Conservation (phyloP, 2,329 filamentous ascomycete genomes). For the Beauveria varroae region DNA sequence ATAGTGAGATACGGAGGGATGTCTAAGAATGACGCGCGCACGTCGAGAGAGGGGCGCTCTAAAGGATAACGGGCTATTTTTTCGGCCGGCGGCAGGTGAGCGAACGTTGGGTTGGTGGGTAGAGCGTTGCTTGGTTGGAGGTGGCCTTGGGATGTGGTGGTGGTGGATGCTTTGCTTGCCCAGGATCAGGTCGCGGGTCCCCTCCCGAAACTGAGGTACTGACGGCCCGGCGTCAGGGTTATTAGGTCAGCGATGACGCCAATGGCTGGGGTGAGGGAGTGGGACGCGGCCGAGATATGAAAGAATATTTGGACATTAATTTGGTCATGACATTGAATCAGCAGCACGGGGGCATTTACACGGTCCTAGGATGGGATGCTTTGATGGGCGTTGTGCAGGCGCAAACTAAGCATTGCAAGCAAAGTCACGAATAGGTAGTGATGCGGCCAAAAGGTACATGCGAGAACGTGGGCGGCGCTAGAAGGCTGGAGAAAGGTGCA, state of each 20-base stretch:
- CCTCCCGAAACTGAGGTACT: not conserved
- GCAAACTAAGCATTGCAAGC: not conserved
- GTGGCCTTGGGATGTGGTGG: constrained; percentile 7
- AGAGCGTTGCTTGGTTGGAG: constrained; percentile 12
- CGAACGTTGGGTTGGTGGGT: constrained; percentile 10
- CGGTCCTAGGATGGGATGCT: not conserved
- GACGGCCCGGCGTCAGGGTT: constrained; percentile 19
- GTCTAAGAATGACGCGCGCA: not conserved
- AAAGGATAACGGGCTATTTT: constrained; percentile 1
- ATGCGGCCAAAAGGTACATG: constrained; percentile 3
- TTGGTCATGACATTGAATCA: not conserved
- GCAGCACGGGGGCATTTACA: not conserved
- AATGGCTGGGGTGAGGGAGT: constrained; percentile 17
- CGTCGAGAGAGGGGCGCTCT: constrained; percentile 1
- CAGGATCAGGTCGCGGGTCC: not conserved
- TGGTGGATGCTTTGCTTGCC: not conserved
- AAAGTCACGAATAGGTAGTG: not conserved
- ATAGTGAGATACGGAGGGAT: not conserved
- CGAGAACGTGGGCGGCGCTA: not conserved
- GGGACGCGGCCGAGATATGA: not conserved
- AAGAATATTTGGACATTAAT: not conserved
- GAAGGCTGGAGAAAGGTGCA: not conserved
- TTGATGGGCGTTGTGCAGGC: not conserved
- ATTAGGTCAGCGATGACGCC: constrained; percentile 33
- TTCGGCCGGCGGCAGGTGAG: constrained; percentile 11